A percentile compares a stretch with the other conserved stretches of the same genome.
These are phyloP conservation scores for Rhamnella rubrinervis DNA, from an alignment of 331 rosid species.

Conservation along the genomic window DNA sequence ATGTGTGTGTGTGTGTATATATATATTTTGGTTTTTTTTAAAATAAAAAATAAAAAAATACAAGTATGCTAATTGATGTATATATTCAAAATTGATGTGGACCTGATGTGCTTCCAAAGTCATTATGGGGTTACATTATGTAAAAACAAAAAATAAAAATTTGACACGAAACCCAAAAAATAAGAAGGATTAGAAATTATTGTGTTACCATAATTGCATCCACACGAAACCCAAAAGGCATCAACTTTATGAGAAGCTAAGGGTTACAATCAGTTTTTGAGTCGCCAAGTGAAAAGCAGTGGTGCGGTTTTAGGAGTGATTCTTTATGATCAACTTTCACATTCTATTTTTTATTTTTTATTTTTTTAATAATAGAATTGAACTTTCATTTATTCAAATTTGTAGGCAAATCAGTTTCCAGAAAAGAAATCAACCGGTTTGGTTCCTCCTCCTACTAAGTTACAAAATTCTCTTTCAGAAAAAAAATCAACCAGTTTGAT, in stretches of 20 bases:
- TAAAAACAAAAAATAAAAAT: background rate
- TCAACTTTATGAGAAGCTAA: conserved; percentile 26
- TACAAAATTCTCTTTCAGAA: no score
- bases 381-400: no score
- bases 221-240: conserved; percentile 33
- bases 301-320: conserved; percentile 5
- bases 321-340: conserved; percentile 15
- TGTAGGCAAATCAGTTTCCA: no score
- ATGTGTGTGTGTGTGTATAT: no score
- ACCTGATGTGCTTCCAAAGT: conserved; percentile 17
- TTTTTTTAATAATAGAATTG: background rate
- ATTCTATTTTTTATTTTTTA: background rate
- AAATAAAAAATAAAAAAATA: no score
- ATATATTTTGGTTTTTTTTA: no score
- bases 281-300: conserved; percentile 27
- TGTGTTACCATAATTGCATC: conserved; percentile 15
- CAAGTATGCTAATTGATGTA: background rate
- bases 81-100: background rate
- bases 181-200: conserved; percentile 21
- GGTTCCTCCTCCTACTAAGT: no score
- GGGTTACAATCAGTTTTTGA: conserved; percentile 21
- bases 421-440: no score
- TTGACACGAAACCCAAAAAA: no score
- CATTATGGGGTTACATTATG: conserved; percentile 4
- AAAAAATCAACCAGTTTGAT: no score